Conservation (phyloP, 306 rosid species). For the Hylodesmum podocarpum region DNA sequence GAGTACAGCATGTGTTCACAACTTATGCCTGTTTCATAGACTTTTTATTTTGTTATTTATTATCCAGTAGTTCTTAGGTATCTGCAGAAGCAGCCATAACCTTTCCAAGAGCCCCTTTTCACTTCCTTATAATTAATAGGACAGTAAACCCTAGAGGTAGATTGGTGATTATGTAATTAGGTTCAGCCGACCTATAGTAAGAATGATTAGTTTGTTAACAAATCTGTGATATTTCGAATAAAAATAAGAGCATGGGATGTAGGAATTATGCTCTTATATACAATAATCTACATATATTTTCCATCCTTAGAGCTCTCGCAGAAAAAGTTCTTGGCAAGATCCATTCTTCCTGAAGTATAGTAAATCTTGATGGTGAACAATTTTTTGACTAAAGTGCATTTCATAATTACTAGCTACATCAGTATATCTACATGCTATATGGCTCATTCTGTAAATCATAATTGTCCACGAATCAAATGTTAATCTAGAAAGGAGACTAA, state of each 20-base stretch:
- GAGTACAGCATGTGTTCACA: constrained; percentile 8
- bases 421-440: constrained; percentile 10
- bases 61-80: neutral
- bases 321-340: constrained; percentile 1
- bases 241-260: neutral
- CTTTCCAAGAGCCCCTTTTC: constrained; percentile 5
- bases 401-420: constrained; percentile 21
- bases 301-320: constrained; percentile 11
- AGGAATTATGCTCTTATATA: neutral
- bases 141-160: neutral
- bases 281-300: constrained; percentile 7
- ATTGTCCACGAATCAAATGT: neutral
- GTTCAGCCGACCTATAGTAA: constrained; percentile 2
- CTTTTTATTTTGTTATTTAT: neutral
- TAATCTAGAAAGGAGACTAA: constrained; percentile 14
- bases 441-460: constrained; percentile 24
- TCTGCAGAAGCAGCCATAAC: constrained; percentile 24
- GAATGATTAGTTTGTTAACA: constrained; percentile 9
- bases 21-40: neutral
- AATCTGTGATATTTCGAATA: neutral
- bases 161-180: neutral
- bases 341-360: neutral
- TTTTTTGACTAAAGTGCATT: constrained; percentile 19
- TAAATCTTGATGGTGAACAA: constrained; percentile 19
- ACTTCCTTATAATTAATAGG: constrained; percentile 11